Conservation (phyloP, 768 basidiomycete genomes). For the Hygrophorus pudorinus region DNA sequence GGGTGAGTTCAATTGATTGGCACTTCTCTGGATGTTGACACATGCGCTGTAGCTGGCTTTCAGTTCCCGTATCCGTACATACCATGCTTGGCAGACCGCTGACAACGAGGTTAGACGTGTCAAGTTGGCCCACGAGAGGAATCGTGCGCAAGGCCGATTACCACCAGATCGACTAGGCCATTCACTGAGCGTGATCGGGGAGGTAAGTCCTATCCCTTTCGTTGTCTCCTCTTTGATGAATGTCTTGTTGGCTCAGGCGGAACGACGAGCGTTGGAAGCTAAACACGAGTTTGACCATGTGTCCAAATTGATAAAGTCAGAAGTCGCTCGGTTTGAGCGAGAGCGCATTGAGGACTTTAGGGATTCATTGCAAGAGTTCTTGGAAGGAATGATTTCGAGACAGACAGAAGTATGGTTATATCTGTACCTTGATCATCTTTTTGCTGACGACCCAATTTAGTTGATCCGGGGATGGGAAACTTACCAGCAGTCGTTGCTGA, state of each 20-base stretch:
- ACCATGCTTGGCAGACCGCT: slow-evolving; percentile 69
- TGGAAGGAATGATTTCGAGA: slow-evolving; percentile 77
- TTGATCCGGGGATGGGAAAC: slow-evolving; percentile 73
- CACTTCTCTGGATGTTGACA: background rate
- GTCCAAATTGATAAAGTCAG: slow-evolving; percentile 80
- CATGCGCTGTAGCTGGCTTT: slow-evolving; percentile 61
- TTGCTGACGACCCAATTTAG: slow-evolving; percentile 24
- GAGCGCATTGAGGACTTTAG: slow-evolving; percentile 95
- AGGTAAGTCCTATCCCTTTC: slow-evolving; percentile 36
- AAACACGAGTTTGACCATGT: slow-evolving; percentile 86
- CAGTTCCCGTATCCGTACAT: slow-evolving; percentile 74
- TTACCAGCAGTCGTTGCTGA: slow-evolving; percentile 67
- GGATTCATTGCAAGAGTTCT: slow-evolving; percentile 65
- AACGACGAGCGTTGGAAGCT: slow-evolving; percentile 72
- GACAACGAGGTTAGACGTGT: slow-evolving; percentile 68
- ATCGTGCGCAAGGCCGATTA: slow-evolving; percentile 65
- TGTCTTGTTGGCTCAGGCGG: slow-evolving; percentile 46
- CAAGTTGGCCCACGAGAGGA: slow-evolving; percentile 73
- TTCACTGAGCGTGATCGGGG: slow-evolving; percentile 71
- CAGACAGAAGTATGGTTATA: slow-evolving; percentile 61
- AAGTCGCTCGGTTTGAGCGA: slow-evolving; percentile 85
- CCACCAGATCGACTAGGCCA: slow-evolving; percentile 60
- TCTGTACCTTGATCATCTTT: slow-evolving; percentile 1
- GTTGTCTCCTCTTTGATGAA: slow-evolving; percentile 1
- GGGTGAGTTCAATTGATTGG: slow-evolving; percentile 37